Evolutionary conservation across 2,329 filamentous ascomycete species (phyloP).

Genomic region (Colletotrichum australisinense): DNA sequence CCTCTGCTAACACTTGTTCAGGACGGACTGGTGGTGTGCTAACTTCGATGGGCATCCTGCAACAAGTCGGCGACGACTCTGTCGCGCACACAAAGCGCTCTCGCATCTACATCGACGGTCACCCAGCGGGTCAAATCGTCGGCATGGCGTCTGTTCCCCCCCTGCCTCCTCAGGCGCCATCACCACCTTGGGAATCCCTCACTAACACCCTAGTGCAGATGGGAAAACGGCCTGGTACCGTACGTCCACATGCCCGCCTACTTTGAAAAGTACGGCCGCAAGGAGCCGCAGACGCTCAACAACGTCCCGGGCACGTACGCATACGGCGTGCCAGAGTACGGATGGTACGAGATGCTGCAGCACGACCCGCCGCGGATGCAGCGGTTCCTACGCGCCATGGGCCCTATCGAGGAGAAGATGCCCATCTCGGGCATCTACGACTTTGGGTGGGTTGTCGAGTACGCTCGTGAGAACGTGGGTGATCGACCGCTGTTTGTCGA

Average conservation of each 20-base stretch:
- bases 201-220: neutral
- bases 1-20: neutral
- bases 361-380: slow-evolving; percentile 40
- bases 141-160: slow-evolving; percentile 31
- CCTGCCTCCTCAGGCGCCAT: no score
- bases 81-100: slow-evolving; percentile 33
- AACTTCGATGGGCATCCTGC: slow-evolving; percentile 23
- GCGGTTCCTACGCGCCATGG: slow-evolving; percentile 46
- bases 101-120: slow-evolving; percentile 20
- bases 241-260: slow-evolving; percentile 43
- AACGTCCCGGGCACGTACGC: slow-evolving; percentile 44
- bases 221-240: slow-evolving; percentile 29
- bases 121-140: slow-evolving; percentile 20
- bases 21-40: slow-evolving; percentile 24
- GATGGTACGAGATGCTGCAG: slow-evolving; percentile 47
- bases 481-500: slow-evolving; percentile 45
- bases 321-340: slow-evolving; percentile 41
- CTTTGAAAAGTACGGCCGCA: slow-evolving; percentile 46
- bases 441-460: slow-evolving; percentile 43
- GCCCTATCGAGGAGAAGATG: slow-evolving; percentile 40
- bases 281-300: slow-evolving; percentile 43
- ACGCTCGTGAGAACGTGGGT: neutral
- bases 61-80: slow-evolving; percentile 25
- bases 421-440: slow-evolving; percentile 45
- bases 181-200: no score